Evolutionary conservation across 2,329 filamentous ascomycete genomes (phyloP).

Genomic region (Graphilbum ipis-grandicollis): DNA sequence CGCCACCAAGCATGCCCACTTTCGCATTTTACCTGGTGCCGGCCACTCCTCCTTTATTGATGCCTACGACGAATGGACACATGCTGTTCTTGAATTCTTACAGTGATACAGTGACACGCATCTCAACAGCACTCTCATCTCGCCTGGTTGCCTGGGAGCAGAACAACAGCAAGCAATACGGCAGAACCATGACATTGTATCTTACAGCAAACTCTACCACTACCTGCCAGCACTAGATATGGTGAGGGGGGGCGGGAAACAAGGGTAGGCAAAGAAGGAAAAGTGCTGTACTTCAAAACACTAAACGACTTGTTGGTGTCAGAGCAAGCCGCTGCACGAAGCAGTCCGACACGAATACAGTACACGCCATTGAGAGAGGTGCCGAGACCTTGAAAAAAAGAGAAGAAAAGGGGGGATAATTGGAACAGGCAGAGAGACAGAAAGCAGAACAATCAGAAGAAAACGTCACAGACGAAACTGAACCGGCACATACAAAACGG

Average conservation of each 20-base stretch:
- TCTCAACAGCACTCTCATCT: background rate
- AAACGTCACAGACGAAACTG: background rate
- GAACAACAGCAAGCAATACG: background rate
- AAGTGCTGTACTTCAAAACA: too few species aligned
- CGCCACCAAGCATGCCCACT: slow-evolving; percentile 11
- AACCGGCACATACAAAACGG: background rate
- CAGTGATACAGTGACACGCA: background rate
- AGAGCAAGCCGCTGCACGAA: too few species aligned
- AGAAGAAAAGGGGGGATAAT: background rate
- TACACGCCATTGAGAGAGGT: too few species aligned
- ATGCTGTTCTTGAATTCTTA: slow-evolving; percentile 12
- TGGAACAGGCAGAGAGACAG: too few species aligned
- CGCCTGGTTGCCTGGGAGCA: background rate
- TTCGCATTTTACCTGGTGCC: slow-evolving; percentile 18
- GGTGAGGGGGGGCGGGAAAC: too few species aligned
- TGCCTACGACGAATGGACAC: slow-evolving; percentile 16
- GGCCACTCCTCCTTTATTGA: slow-evolving; percentile 23
- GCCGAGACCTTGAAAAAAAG: background rate
- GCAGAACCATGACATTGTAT: background rate
- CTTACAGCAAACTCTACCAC: background rate
- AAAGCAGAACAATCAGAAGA: background rate
- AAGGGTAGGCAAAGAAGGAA: too few species aligned
- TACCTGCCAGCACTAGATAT: too few species aligned
- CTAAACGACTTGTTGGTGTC: too few species aligned
- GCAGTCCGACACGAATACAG: too few species aligned